Evolutionary conservation across 2,329 filamentous ascomycete species (phyloP).

Genomic region (Simplicillium aogashimaense): DNA sequence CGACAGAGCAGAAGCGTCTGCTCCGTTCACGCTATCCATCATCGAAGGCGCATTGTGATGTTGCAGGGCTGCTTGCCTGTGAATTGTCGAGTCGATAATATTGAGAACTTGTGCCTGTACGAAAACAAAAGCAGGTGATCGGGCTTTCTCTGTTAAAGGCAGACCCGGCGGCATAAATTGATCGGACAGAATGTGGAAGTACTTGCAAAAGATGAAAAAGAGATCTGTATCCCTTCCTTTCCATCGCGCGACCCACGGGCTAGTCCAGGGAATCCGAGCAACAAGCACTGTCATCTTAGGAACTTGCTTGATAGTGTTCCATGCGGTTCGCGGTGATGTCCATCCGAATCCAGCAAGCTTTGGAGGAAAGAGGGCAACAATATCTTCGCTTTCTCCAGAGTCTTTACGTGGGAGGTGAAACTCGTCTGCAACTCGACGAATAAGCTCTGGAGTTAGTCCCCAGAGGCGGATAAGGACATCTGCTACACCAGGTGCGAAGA

Average conservation of each 20-base stretch:
- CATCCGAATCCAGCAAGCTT: constrained; percentile 47
- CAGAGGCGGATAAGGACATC: constrained; percentile 77
- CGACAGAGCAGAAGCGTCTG: constrained; percentile 58
- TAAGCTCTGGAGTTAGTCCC: constrained; percentile 57
- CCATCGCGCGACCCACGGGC: constrained; percentile 79
- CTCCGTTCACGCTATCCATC: constrained; percentile 33
- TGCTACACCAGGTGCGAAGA: constrained; percentile 79
- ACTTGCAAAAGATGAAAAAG: constrained; percentile 85
- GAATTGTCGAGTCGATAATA: constrained; percentile 73
- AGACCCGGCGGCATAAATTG: constrained; percentile 56
- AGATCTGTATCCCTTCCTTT: constrained; percentile 79
- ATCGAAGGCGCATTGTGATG: constrained; percentile 30
- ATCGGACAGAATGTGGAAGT: constrained; percentile 70
- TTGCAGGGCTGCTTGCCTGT: constrained; percentile 55
- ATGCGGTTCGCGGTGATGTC: constrained; percentile 39
- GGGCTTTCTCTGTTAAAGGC: constrained; percentile 43
- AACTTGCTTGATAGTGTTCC: constrained; percentile 52
- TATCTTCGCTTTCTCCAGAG: constrained; percentile 49
- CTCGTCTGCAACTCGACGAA: constrained; percentile 63
- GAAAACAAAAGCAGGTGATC: constrained; percentile 68
- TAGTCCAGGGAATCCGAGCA: constrained; percentile 71
- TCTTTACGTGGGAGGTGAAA: constrained; percentile 52
- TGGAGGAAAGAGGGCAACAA: constrained; percentile 61
- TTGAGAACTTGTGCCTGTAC: constrained; percentile 75
- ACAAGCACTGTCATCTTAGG: constrained; percentile 57